Evolutionary conservation across 2,329 filamentous ascomycete species (phyloP).

Genomic region (Botryotinia globosa): DNA sequence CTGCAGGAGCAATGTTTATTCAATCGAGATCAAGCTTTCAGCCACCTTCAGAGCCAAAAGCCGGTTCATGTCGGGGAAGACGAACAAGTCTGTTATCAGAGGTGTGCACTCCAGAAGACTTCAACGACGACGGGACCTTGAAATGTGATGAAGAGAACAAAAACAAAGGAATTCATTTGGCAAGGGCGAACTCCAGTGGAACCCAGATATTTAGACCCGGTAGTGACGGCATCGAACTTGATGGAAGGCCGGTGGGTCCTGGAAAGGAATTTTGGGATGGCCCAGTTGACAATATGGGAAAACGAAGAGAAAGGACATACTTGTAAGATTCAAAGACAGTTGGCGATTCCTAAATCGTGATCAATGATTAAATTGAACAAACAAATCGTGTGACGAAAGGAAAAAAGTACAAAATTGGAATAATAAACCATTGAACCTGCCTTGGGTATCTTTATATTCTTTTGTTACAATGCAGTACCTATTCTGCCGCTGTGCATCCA

Average conservation of each 20-base stretch:
- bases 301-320: slow-evolving; percentile 32
- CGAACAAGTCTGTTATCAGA: slow-evolving; percentile 17
- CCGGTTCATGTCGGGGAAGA: not conserved
- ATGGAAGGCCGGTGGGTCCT: slow-evolving; percentile 34
- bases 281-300: slow-evolving; percentile 20
- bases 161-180: slow-evolving; percentile 19
- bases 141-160: not conserved
- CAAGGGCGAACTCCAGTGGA: slow-evolving; percentile 34
- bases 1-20: slow-evolving; percentile 14
- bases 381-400: not conserved
- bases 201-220: slow-evolving; percentile 35
- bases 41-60: not conserved
- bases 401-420: slow-evolving; percentile 21
- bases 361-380: slow-evolving; percentile 2
- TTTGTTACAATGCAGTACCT: slow-evolving; percentile 24
- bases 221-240: slow-evolving; percentile 34
- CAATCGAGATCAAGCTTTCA: slow-evolving; percentile 11
- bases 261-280: slow-evolving; percentile 28
- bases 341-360: not conserved
- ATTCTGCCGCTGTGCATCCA: slow-evolving; percentile 1
- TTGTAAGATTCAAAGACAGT: slow-evolving; percentile 23
- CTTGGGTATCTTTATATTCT: slow-evolving; percentile 28
- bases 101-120: slow-evolving; percentile 17
- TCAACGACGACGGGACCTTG: slow-evolving; percentile 6
- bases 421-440: slow-evolving; percentile 22